Conservation (phyloP, 306 rosid genomes). For the Senna siamea region DNA sequence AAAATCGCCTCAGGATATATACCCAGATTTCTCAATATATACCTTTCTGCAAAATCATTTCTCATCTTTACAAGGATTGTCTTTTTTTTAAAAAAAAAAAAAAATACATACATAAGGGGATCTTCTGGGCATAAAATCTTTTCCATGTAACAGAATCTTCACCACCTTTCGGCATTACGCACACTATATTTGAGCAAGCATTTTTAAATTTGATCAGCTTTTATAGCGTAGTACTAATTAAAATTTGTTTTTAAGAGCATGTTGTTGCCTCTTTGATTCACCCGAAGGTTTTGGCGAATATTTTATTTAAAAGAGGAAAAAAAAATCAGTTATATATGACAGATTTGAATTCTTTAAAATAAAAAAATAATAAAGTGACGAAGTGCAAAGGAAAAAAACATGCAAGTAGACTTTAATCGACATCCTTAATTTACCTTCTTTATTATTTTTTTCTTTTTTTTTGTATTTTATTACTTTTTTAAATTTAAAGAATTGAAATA, state of each 20-base stretch:
- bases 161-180: neutral
- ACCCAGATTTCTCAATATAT: neutral
- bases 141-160: neutral
- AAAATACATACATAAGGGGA: too few species aligned
- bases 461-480: too few species aligned
- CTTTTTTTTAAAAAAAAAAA: neutral
- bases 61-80: neutral
- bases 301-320: too few species aligned
- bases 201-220: neutral
- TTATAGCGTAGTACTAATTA: neutral
- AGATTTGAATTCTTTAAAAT: too few species aligned
- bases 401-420: too few species aligned
- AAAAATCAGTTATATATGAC: too few species aligned
- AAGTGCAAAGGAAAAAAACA: too few species aligned
- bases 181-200: neutral
- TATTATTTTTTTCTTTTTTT: too few species aligned
- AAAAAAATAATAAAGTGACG: too few species aligned
- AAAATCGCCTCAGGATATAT: neutral
- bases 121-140: neutral
- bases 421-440: too few species aligned
- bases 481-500: too few species aligned
- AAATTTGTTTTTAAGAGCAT: neutral
- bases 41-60: neutral
- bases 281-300: neutral
- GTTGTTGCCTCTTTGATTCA: neutral